Evolutionary conservation across 306 rosid species (phyloP), one percentile per base, ranked within the genome.

Genomic region (Begonia loranthoides): DNA sequence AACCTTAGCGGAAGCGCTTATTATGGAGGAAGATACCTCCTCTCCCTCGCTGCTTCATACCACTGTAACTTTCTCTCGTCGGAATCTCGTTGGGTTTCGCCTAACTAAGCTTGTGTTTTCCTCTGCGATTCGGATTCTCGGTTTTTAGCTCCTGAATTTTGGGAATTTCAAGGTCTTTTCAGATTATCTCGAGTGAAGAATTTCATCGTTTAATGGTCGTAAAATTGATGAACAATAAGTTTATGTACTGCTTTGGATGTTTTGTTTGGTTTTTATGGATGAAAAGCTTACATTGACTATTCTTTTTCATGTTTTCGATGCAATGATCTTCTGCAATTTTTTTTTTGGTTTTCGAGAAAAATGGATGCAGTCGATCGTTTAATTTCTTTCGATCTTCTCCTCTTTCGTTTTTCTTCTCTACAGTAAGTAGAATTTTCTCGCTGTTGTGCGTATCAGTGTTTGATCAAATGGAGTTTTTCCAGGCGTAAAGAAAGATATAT

Each of bases 1-100:
- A 55, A 55, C 57, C 39, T 60, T 24, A 57, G 14, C 60, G 15
- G 13, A 49, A 60, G 15, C 41, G 50, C 50, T 51, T 16, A 66
- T 38, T 38, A 88, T 76, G 95, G 80, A 63, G 71, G 56, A 15
- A 57, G 19, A 64, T 59, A 49, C 12, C 13, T 76, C 61, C 22
- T 39, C 55, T n/a, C 5, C 60, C 58, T 54, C 36, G 4, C 36
- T 63, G 47, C 51, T 59, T 60, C 56, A 75, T 79, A 56, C 17
- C 61, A 50, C 1, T 63, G 71, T 70, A 64, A 50, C 61, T 73
- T 53, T 36, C 12, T 15, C 22, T 64, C 12, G 58, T 72, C 62
- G 51, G 71, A 48, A 57, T 49, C 45, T 6, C 48, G 9, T 66
- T 61, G 10, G 45, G 41, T 66, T 75, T 73, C 66, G 61, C 54